phyloP scores from a whole-genome alignment of 164 flowering plant species.

The Magnolia kwangsiensis region DNA sequence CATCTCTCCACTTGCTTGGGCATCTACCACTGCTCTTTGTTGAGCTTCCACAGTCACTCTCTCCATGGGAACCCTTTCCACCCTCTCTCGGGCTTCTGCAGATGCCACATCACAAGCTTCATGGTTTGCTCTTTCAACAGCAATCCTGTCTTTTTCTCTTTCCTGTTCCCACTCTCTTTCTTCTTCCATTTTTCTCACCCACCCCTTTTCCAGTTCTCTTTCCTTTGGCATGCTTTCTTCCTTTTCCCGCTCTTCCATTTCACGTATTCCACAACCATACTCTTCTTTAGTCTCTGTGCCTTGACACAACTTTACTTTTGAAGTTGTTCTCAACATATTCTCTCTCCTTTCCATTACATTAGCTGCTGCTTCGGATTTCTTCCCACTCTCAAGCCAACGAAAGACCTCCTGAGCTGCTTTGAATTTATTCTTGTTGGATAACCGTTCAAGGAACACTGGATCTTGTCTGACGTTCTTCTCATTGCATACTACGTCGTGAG shows the following conservation, averaged over 20 bases:
- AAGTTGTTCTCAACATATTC: background rate
- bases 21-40: constrained; percentile 39
- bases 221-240: constrained; percentile 31
- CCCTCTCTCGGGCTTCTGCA: constrained; percentile 76
- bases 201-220: constrained; percentile 31
- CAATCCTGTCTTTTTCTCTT: constrained; percentile 32
- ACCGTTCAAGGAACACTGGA: background rate
- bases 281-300: background rate
- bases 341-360: background rate
- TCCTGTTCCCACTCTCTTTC: constrained; percentile 31
- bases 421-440: background rate
- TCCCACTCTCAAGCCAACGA: background rate
- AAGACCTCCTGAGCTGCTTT: background rate
- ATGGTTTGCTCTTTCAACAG: constrained; percentile 68
- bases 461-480: background rate
- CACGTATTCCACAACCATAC: background rate
- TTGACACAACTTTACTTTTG: background rate
- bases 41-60: constrained; percentile 56
- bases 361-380: background rate
- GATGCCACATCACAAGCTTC: constrained; percentile 78
- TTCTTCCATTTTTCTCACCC: constrained; percentile 28
- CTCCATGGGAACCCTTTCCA: constrained; percentile 58
- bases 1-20: constrained; percentile 48
- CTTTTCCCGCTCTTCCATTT: constrained; percentile 31
- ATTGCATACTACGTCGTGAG: background rate